Evolutionary conservation across 768 basidiomycete species (phyloP).

Genomic region (Boletus reticuloceps): DNA sequence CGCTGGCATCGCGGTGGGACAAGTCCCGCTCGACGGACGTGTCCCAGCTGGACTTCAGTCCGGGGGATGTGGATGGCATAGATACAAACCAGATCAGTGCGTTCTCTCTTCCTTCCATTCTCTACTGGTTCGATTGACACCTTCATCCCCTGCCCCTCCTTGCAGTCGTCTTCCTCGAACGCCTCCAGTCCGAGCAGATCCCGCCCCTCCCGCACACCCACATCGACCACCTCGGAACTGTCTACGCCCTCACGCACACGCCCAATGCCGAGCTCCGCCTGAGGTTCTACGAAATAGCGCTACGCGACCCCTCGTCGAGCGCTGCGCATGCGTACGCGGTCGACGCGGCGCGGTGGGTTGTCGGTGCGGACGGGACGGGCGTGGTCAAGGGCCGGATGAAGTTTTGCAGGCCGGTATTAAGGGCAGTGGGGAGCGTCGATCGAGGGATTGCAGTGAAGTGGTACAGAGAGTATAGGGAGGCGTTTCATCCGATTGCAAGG

Average conservation of each 20-base stretch:
- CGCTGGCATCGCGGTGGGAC: neutral
- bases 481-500: conserved; percentile 77
- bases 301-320: conserved; percentile 40
- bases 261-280: conserved; percentile 76
- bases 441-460: conserved; percentile 47
- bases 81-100: neutral
- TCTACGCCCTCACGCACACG: neutral
- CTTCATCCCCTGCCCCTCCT: too few species aligned
- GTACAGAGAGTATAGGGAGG: conserved; percentile 46
- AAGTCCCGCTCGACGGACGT: neutral
- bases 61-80: neutral
- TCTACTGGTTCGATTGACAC: neutral
- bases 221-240: conserved; percentile 35
- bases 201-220: conserved; percentile 57
- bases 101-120: neutral
- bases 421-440: neutral
- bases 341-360: neutral
- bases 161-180: conserved; percentile 33
- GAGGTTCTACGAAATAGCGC: conserved; percentile 73
- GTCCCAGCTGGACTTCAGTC: neutral
- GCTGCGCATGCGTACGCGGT: neutral
- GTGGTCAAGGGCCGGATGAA: neutral
- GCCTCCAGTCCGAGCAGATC: conserved; percentile 52
- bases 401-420: neutral
- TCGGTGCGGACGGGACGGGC: neutral